phyloP scores from a whole-genome alignment of 1,284 basidiomycete species.

The Anthracocystis panici-leucophaei region DNA sequence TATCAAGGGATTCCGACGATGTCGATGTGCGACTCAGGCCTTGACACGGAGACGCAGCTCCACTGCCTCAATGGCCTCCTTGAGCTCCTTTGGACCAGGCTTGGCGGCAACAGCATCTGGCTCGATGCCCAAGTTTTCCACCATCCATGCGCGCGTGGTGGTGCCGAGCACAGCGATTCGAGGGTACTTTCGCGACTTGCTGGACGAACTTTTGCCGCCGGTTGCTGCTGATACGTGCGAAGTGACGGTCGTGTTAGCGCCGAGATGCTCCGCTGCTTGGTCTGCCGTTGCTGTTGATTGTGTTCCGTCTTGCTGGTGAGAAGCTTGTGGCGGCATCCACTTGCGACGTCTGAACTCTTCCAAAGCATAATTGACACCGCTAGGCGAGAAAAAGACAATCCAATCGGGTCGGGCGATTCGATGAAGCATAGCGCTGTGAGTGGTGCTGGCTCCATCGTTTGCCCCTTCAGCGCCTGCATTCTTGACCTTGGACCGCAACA shows the following conservation, averaged over 20 bases:
- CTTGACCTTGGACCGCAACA: slow-evolving; percentile 32
- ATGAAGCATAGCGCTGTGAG: slow-evolving; percentile 3
- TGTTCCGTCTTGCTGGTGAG: background rate
- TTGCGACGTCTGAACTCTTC: slow-evolving; percentile 50
- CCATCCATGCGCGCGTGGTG: slow-evolving; percentile 60
- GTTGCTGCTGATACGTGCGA: slow-evolving; percentile 9
- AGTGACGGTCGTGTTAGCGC: slow-evolving; percentile 27
- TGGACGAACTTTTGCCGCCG: background rate
- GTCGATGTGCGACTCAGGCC: background rate
- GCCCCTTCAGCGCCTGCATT: slow-evolving; percentile 11
- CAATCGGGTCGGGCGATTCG: slow-evolving; percentile 57
- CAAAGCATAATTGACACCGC: slow-evolving; percentile 63
- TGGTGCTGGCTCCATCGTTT: slow-evolving; percentile 1
- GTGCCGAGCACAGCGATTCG: slow-evolving; percentile 62
- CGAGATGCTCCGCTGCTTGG: background rate
- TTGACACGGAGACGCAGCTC: slow-evolving; percentile 43
- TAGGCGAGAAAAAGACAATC: slow-evolving; percentile 69
- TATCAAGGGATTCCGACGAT: background rate
- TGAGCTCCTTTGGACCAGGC: slow-evolving; percentile 61
- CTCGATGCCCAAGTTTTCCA: slow-evolving; percentile 52
- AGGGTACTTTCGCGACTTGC: slow-evolving; percentile 39
- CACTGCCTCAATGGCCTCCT: slow-evolving; percentile 59
- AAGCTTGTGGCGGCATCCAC: slow-evolving; percentile 53
- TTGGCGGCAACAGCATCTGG: slow-evolving; percentile 61
- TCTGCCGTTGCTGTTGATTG: background rate